Evolutionary conservation across 352 stramenopile species (phyloP).

Genomic region (Phytophthora chlamydospora): DNA sequence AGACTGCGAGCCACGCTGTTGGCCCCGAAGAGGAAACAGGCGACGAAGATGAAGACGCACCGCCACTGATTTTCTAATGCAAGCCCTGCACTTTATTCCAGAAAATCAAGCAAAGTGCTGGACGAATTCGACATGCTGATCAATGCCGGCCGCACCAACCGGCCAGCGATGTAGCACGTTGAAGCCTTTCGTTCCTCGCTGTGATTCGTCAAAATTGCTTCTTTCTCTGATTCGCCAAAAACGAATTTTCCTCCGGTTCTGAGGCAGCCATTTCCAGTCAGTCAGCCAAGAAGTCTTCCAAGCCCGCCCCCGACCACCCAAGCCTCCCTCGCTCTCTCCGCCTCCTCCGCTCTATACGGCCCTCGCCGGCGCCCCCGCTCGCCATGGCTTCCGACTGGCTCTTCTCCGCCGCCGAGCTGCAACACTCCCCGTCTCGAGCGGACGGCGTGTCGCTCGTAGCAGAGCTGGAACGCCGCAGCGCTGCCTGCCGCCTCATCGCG

Average conservation of each 20-base stretch:
- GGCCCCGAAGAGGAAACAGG: conserved; percentile 12
- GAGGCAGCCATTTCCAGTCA: conserved; percentile 22
- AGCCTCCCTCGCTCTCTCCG: not conserved
- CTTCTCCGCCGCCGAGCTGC: conserved; percentile 42
- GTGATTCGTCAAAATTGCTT: no score
- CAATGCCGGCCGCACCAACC: no score
- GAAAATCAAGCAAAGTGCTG: no score
- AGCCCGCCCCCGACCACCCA: conserved; percentile 1
- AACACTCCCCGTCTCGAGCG: conserved; percentile 33
- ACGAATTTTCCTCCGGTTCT: conserved; percentile 6
- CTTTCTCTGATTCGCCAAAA: not conserved
- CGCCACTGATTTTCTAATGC: conserved; percentile 36
- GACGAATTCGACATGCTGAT: no score
- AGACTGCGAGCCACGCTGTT: not conserved
- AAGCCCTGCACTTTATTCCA: conserved; percentile 1
- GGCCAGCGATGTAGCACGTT: no score
- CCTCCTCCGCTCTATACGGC: conserved; percentile 4
- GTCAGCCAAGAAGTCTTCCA: conserved; percentile 5
- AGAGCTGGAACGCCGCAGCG: conserved; percentile 33
- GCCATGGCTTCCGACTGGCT: conserved; percentile 43
- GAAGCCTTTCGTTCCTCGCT: no score
- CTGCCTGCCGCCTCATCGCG: conserved; percentile 43
- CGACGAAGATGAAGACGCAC: conserved; percentile 31
- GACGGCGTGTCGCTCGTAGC: conserved; percentile 40
- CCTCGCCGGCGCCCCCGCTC: not conserved